Evolutionary conservation across 139 green algal genomes (phyloP).

Genomic region (Asterochloris sp.): DNA sequence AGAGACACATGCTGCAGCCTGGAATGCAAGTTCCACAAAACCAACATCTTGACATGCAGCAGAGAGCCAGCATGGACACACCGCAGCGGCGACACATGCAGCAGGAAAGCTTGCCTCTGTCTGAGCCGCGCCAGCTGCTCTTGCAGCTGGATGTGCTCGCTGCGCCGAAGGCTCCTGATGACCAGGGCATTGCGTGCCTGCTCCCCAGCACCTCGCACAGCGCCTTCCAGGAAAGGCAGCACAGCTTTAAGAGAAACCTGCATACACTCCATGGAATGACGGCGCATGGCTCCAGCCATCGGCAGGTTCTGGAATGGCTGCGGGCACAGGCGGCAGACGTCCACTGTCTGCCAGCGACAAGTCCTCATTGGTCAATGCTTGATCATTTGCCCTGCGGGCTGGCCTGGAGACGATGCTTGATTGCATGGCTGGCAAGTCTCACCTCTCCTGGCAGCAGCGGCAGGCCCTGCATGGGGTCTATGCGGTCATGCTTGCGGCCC

Average conservation of each 20-base stretch:
- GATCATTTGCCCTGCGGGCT: too few species aligned
- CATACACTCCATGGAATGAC: not conserved
- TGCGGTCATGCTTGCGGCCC: conserved; percentile 40
- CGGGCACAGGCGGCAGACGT: too few species aligned
- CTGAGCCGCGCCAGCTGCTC: conserved; percentile 48
- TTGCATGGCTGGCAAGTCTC: too few species aligned
- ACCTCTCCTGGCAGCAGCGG: conserved; percentile 52
- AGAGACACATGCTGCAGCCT: not conserved
- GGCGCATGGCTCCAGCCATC: too few species aligned
- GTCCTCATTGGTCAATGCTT: too few species aligned
- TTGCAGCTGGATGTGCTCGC: conserved; percentile 56
- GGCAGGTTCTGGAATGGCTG: too few species aligned
- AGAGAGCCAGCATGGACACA: too few species aligned
- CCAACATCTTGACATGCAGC: not conserved
- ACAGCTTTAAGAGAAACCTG: conserved; percentile 43
- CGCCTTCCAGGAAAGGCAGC: conserved; percentile 62
- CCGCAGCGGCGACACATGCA: too few species aligned
- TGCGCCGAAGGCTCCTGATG: conserved; percentile 47
- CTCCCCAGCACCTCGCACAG: conserved; percentile 54
- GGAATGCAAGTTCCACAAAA: not conserved
- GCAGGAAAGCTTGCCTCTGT: conserved; percentile 26
- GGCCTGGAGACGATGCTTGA: too few species aligned
- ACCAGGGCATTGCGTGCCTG: conserved; percentile 53
- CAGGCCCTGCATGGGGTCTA: conserved; percentile 52
- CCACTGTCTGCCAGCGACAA: too few species aligned